Conservation (phyloP, 306 rosid genomes). For the Sphenostylis stenocarpa region DNA sequence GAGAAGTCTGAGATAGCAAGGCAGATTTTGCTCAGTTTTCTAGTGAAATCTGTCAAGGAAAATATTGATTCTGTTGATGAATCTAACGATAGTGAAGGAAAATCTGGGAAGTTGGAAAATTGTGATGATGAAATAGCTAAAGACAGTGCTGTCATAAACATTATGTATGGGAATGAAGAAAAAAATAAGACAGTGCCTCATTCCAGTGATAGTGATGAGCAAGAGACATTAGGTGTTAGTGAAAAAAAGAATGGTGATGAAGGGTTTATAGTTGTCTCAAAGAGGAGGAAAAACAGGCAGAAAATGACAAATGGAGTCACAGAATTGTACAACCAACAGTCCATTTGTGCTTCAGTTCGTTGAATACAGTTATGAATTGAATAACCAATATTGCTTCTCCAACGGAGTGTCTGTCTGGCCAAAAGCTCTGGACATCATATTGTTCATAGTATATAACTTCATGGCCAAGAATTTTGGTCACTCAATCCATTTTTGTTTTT, state of each 20-base stretch:
- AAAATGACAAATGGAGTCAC: slow-evolving; percentile 64
- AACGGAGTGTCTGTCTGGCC: slow-evolving; percentile 25
- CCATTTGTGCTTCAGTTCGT: slow-evolving; percentile 83
- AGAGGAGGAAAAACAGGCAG: slow-evolving; percentile 71
- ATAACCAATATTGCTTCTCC: slow-evolving; percentile 7
- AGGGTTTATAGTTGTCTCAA: slow-evolving; percentile 74
- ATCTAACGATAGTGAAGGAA: slow-evolving; percentile 37
- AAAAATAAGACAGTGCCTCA: slow-evolving; percentile 38
- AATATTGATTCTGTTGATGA: slow-evolving; percentile 58
- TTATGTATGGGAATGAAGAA: slow-evolving; percentile 62
- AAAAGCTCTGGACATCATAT: slow-evolving; percentile 34
- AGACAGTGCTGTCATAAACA: slow-evolving; percentile 78
- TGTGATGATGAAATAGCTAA: slow-evolving; percentile 67
- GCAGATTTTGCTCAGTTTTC: slow-evolving; percentile 87
- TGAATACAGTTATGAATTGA: slow-evolving; percentile 38
- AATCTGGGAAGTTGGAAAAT: slow-evolving; percentile 32
- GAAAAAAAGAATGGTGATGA: slow-evolving; percentile 48
- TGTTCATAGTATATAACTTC: slow-evolving; percentile 29
- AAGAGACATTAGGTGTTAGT: slow-evolving; percentile 39
- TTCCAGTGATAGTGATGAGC: slow-evolving; percentile 37
- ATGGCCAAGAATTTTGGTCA: slow-evolving; percentile 37
- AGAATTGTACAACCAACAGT: slow-evolving; percentile 72
- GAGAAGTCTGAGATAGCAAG: slow-evolving; percentile 88
- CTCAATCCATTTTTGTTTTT: slow-evolving; percentile 25
- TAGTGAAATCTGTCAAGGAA: slow-evolving; percentile 74